Evolutionary conservation across 305 asterid genomes (phyloP).

Genomic region (Fraxinus angustifolia): DNA sequence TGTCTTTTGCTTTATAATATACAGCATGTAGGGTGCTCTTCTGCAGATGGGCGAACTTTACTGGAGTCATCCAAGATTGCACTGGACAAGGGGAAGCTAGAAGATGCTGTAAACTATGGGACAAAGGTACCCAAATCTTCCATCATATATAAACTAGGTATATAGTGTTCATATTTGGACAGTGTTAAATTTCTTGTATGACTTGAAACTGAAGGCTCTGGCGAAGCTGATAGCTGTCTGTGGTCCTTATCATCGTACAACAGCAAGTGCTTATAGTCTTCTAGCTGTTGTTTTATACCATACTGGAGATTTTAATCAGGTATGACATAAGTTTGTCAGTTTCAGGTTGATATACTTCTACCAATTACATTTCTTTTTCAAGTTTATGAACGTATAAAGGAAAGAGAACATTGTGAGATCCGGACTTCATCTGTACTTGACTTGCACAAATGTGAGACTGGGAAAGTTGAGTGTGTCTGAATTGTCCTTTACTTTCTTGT

Average conservation of each 20-base stretch:
- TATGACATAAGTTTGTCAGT: slow-evolving; percentile 21
- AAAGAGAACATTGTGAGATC: slow-evolving; percentile 13
- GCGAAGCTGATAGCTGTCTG: slow-evolving; percentile 97
- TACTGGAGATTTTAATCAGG: slow-evolving; percentile 99
- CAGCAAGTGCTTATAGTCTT: slow-evolving; percentile 98
- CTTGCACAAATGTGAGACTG: slow-evolving; percentile 9
- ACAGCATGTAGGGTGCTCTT: slow-evolving; percentile 94
- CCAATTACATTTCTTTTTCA: not conserved
- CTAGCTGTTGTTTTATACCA: slow-evolving; percentile 98
- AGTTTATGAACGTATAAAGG: not conserved
- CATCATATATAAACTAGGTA: not conserved
- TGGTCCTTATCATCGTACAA: slow-evolving; percentile 95
- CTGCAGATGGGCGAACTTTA: slow-evolving; percentile 96
- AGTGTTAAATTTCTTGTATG: slow-evolving; percentile 24
- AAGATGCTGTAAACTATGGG: slow-evolving; percentile 89
- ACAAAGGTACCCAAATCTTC: slow-evolving; percentile 61
- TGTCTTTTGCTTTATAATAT: slow-evolving; percentile 22
- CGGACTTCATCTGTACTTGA: slow-evolving; percentile 1
- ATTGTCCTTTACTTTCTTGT: slow-evolving; percentile 21
- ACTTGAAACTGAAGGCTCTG: slow-evolving; percentile 64
- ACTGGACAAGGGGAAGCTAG: slow-evolving; percentile 96
- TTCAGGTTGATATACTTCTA: slow-evolving; percentile 14
- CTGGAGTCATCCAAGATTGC: slow-evolving; percentile 98
- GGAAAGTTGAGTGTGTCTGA: slow-evolving; percentile 16
- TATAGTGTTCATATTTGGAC: slow-evolving; percentile 23